Percentiles rank a stretch among this genome's conserved stretches.
Conservation (phyloP, 768 basidiomycete genomes). For the Gyrodon lividus region DNA sequence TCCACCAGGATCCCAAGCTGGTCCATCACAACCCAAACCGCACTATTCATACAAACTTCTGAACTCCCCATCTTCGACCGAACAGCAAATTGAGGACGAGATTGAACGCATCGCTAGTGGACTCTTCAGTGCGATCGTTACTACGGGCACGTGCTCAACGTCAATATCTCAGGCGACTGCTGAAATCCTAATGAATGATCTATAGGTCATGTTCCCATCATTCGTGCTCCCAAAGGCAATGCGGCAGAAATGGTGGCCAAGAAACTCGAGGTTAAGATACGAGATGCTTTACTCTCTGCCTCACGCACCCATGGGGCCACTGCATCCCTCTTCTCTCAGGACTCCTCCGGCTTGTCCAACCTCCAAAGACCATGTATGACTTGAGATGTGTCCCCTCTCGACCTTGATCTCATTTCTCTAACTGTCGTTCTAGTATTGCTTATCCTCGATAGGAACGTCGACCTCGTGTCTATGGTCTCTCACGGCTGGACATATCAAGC, state of each 20-base stretch:
- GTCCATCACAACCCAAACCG: slow-evolving; percentile 37
- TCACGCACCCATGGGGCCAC: slow-evolving; percentile 57
- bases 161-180: neutral
- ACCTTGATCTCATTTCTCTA: slow-evolving; percentile 12
- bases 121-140: slow-evolving; percentile 87
- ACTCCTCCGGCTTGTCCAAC: slow-evolving; percentile 78
- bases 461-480: slow-evolving; percentile 88
- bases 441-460: slow-evolving; percentile 92
- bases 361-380: slow-evolving; percentile 82
- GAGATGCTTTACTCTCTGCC: slow-evolving; percentile 76
- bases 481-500: slow-evolving; percentile 99
- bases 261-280: slow-evolving; percentile 88
- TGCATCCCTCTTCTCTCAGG: slow-evolving; percentile 72
- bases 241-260: slow-evolving; percentile 99
- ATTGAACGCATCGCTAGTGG: slow-evolving; percentile 90
- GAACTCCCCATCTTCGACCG: slow-evolving; percentile 87
- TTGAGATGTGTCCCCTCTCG: neutral
- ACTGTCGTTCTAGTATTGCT: slow-evolving; percentile 66
- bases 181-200: neutral
- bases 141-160: slow-evolving; percentile 58
- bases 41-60: slow-evolving; percentile 79
- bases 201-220: slow-evolving; percentile 87
- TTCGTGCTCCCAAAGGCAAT: slow-evolving; percentile 91
- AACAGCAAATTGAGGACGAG: slow-evolving; percentile 89
- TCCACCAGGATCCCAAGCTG: slow-evolving; percentile 33